Evolutionary conservation across 768 basidiomycete genomes (phyloP).

Genomic region (Galerina marginata): DNA sequence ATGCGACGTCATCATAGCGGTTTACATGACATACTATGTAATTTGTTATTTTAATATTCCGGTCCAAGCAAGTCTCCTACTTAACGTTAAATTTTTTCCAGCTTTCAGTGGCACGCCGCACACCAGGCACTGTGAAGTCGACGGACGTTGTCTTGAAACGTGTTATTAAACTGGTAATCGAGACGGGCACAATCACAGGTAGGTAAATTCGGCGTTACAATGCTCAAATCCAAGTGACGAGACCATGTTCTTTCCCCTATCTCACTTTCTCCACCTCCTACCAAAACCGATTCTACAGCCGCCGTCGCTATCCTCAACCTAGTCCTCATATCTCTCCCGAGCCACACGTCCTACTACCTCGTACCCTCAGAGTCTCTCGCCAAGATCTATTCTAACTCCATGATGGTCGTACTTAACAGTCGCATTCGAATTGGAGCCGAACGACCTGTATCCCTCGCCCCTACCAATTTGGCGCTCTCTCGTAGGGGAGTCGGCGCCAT

Average conservation of each 20-base stretch:
- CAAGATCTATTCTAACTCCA: conserved; percentile 13
- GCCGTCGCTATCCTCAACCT: background rate
- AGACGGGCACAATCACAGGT: background rate
- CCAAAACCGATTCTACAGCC: background rate
- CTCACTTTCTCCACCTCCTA: too few species aligned
- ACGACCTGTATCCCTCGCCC: background rate
- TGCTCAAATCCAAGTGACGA: too few species aligned
- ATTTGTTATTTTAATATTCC: background rate
- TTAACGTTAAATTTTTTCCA: background rate
- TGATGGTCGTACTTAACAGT: conserved; percentile 14
- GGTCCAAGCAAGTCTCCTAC: too few species aligned
- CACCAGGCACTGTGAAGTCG: background rate
- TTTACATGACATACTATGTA: conserved; percentile 8
- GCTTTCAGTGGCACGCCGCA: background rate
- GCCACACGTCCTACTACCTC: conserved; percentile 6
- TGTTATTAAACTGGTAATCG: background rate
- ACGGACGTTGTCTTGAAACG: background rate
- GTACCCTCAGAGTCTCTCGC: conserved; percentile 5
- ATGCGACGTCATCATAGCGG: conserved; percentile 1
- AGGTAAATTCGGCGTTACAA: background rate
- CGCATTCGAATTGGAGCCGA: conserved; percentile 7
- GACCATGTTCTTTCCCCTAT: too few species aligned
- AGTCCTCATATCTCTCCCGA: background rate
- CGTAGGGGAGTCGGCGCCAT: too few species aligned
- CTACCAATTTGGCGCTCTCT: too few species aligned